Evolutionary conservation across 192 early-diverging fungal genomes (phyloP), one percentile per base, ranked within the genome.

Genomic region (Allomyces javanicus): DNA sequence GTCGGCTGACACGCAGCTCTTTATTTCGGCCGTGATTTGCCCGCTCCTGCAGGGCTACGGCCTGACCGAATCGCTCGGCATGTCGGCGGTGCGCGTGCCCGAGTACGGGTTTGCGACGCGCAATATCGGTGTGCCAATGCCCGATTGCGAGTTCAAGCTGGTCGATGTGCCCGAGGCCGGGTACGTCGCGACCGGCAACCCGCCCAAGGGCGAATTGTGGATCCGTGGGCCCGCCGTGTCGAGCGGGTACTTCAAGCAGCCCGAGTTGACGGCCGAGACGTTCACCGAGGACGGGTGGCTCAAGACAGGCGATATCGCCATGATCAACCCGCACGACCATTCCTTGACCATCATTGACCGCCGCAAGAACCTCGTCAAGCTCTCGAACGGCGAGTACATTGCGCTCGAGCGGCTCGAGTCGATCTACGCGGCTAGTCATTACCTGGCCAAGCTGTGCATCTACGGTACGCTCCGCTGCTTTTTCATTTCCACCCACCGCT

Each of bases 331-430:
- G 1, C 21, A 14, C 17, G 85, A 86, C 66, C 92, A 92, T 50
- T 81, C 83, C 44, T 69, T 97, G 25, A 72, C 77, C 19, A 84
- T 97, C 62, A 91, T 97, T 72, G 94, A 97, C 74, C 82, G 94
- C 62, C 86, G 82, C 70, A 92, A 92, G 82, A 97, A 96, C 75
- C 81, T 97, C 63, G 87, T 97, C 67, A 97, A 95, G 75, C 79
- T 93, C 67, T 77, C 84, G 7, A 80, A 91, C 71, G 94, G 91
- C 69, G 93, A 94, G 76, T 91, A 89, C 75, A 87, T 97, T 73
- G 95, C 95, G 24, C 75, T 97, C 44, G 95, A 97, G 75, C 89
- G 90, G 72, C 78, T 97, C 26, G 95, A 97, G 75, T 82, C 89
- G 12, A 80, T 89, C 9, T 98, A 98, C 83, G 85, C 87, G 73